A percentile compares a stretch with the other conserved stretches of the same genome.
Conservation (phyloP, 2,329 filamentous ascomycete genomes). For the Aureobasidium sp. region DNA sequence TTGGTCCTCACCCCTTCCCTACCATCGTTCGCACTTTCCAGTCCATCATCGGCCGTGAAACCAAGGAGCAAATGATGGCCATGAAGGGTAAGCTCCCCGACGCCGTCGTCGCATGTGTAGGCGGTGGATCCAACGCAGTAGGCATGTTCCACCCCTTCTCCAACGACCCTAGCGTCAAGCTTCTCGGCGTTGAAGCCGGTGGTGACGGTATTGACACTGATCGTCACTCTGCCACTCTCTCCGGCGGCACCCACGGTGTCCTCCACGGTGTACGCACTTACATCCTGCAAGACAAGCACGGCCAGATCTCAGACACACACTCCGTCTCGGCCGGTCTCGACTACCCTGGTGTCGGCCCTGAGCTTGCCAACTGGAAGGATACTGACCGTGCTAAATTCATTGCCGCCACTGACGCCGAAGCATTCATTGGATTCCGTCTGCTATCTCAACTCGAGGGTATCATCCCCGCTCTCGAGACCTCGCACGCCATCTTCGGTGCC, state of each 20-base stretch:
- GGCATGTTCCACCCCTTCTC: slow-evolving; percentile 99
- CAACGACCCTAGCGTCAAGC: slow-evolving; percentile 74
- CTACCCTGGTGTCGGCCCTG: slow-evolving; percentile 93
- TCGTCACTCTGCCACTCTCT: slow-evolving; percentile 81
- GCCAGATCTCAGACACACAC: slow-evolving; percentile 91
- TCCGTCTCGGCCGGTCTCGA: slow-evolving; percentile 94
- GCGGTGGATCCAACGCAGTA: slow-evolving; percentile 87
- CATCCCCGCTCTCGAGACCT: slow-evolving; percentile 89
- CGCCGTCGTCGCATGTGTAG: slow-evolving; percentile 92
- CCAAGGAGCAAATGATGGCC: slow-evolving; percentile 81
- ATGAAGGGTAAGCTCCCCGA: slow-evolving; percentile 85
- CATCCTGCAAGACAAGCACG: slow-evolving; percentile 84
- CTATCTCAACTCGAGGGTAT: slow-evolving; percentile 89
- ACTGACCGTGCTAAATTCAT: slow-evolving; percentile 78
- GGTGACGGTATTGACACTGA: slow-evolving; percentile 84
- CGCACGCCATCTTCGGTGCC: slow-evolving; percentile 85
- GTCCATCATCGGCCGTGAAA: slow-evolving; percentile 91
- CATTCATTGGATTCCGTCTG: slow-evolving; percentile 78
- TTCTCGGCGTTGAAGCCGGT: slow-evolving; percentile 90
- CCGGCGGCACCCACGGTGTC: slow-evolving; percentile 81
- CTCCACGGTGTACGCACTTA: slow-evolving; percentile 95
- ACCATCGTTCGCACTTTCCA: slow-evolving; percentile 97
- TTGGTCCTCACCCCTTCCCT: slow-evolving; percentile 95
- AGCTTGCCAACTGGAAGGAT: slow-evolving; percentile 91
- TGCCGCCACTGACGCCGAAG: slow-evolving; percentile 84